Percentiles rank a stretch among this genome's conserved stretches.
These are phyloP conservation scores for Hylodesmum podocarpum DNA, from an alignment of 306 rosid genomes.

Conservation along the genomic window DNA sequence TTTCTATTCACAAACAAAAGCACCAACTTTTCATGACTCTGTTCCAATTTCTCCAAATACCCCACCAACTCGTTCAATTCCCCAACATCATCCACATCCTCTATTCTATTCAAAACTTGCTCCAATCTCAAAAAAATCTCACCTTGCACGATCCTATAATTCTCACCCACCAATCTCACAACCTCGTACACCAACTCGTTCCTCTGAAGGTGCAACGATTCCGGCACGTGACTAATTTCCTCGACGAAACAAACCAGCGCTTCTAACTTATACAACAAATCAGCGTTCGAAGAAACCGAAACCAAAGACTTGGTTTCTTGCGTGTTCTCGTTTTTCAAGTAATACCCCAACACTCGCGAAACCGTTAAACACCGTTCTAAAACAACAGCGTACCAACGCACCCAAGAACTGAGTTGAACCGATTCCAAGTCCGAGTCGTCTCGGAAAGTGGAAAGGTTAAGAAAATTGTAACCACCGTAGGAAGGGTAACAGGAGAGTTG, in stretches of 20 bases:
- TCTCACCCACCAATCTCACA: constrained; percentile 55
- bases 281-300: constrained; percentile 28
- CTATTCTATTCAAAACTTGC: constrained; percentile 39
- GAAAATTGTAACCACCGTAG: constrained; percentile 67
- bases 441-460: constrained; percentile 61
- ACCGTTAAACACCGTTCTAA: constrained; percentile 56
- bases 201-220: constrained; percentile 50
- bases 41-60: constrained; percentile 41
- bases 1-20: constrained; percentile 59
- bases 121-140: constrained; percentile 48
- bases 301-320: constrained; percentile 12
- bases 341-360: constrained; percentile 50
- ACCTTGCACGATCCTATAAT: constrained; percentile 59
- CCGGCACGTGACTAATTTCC: constrained; percentile 49
- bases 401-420: constrained; percentile 64
- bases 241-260: constrained; percentile 54
- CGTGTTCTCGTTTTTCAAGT: background rate
- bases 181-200: constrained; percentile 65
- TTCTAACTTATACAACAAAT: constrained; percentile 46
- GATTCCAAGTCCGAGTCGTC: constrained; percentile 52
- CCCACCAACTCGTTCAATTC: constrained; percentile 57
- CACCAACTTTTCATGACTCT: constrained; percentile 42
- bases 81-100: constrained; percentile 35
- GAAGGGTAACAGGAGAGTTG: constrained; percentile 55
- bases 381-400: constrained; percentile 68